Conservation (phyloP, 768 basidiomycete species). For the Grammothele lineata region DNA sequence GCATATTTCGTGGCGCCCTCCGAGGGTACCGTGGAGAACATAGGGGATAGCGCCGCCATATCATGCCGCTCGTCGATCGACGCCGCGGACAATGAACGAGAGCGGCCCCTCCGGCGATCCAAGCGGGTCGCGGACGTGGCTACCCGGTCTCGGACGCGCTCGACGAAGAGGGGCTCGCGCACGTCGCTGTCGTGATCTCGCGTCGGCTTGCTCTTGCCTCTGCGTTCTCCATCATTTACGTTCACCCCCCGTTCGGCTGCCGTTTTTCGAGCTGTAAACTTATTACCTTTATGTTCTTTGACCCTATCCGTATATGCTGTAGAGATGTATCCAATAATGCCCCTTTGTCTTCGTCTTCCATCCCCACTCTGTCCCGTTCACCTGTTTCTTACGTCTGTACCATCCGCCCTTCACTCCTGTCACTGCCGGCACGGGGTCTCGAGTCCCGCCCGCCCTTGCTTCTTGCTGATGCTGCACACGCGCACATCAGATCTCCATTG, state of each 20-base stretch:
- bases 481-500: conserved; percentile 9
- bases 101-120: conserved; percentile 52
- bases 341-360: conserved; percentile 7
- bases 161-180: conserved; percentile 33
- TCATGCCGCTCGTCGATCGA: conserved; percentile 1
- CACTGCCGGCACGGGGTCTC: conserved; percentile 7
- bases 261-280: conserved; percentile 15
- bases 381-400: conserved; percentile 5
- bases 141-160: conserved; percentile 43
- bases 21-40: conserved; percentile 4
- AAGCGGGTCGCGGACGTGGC: conserved; percentile 63
- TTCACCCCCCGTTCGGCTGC: conserved; percentile 1
- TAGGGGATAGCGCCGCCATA: conserved; percentile 1
- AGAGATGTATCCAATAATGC: conserved; percentile 20
- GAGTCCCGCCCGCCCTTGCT: conserved; percentile 10
- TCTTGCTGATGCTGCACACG: conserved; percentile 14
- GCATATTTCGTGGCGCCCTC: conserved; percentile 41
- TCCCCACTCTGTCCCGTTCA: conserved; percentile 9
- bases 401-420: background rate
- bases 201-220: background rate
- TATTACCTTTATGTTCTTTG: conserved; percentile 19
- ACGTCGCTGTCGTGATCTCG: conserved; percentile 25
- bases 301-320: conserved; percentile 1
- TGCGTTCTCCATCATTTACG: conserved; percentile 5
- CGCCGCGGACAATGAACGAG: conserved; percentile 18